A percentile compares a stretch with the other conserved stretches of the same genome.
These are phyloP conservation scores for Suhomyces sp. DNA, from an alignment of 805 yeast species.

Conservation along the genomic window DNA sequence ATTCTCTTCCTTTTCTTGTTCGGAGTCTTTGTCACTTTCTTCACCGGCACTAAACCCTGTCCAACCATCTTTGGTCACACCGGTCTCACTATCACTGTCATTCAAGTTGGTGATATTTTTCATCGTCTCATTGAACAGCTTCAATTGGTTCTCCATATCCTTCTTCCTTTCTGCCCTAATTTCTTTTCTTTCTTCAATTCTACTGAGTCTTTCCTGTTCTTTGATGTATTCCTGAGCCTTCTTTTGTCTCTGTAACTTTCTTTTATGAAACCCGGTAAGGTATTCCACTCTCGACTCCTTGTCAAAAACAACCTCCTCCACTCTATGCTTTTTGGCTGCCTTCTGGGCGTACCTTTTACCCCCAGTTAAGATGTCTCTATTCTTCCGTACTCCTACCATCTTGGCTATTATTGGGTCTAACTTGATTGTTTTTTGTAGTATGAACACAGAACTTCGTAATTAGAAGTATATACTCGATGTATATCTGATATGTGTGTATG, in stretches of 20 bases:
- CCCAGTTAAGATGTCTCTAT: conserved; percentile 85
- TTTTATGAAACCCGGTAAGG: conserved; percentile 92
- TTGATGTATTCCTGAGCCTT: conserved; percentile 74
- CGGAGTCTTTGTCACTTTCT: conserved; percentile 6
- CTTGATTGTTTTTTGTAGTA: too few species aligned
- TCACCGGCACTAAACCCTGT: conserved; percentile 31
- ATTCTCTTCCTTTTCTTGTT: conserved; percentile 7
- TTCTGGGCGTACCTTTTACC: conserved; percentile 77
- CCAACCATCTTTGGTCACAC: conserved; percentile 31
- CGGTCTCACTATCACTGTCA: conserved; percentile 8
- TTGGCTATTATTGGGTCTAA: too few species aligned
- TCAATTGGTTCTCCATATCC: conserved; percentile 62
- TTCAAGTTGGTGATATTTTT: conserved; percentile 20
- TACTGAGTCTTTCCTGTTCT: conserved; percentile 72
- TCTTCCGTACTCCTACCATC: conserved; percentile 40
- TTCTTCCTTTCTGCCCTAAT: conserved; percentile 69
- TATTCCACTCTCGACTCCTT: conserved; percentile 76
- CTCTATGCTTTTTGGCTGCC: conserved; percentile 63
- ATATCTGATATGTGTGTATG: too few species aligned
- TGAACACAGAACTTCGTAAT: too few species aligned
- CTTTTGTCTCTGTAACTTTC: conserved; percentile 85
- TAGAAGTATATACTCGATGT: too few species aligned
- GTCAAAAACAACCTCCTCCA: conserved; percentile 84
- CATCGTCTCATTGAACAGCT: conserved; percentile 51
- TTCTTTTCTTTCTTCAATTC: conserved; percentile 72